Percentiles rank a stretch among this genome's conserved stretches.
phyloP scores from a whole-genome alignment of 2,329 filamentous ascomycete species.

The Macrophomina pseudophaseolina region DNA sequence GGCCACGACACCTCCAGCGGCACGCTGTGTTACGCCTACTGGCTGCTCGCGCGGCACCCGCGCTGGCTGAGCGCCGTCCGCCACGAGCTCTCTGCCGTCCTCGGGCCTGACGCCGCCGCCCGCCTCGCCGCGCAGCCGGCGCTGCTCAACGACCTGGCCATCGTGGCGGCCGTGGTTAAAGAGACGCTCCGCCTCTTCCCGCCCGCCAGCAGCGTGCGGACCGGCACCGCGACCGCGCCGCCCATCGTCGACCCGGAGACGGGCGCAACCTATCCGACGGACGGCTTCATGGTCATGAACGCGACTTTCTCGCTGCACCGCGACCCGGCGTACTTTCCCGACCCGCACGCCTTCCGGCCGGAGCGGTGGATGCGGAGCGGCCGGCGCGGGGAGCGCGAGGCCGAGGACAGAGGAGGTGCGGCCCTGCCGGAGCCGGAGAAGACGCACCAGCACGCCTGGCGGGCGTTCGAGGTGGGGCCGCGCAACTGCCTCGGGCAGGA shows the following conservation, averaged over 20 bases:
- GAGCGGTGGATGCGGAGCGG: constrained; percentile 12
- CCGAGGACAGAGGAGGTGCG: neutral
- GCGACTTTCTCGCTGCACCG: neutral
- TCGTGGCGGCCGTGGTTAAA: constrained; percentile 42
- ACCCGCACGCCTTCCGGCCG: constrained; percentile 3
- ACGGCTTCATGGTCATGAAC: neutral
- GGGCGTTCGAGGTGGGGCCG: constrained; percentile 48
- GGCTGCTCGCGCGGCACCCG: constrained; percentile 37
- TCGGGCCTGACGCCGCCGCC: constrained; percentile 33
- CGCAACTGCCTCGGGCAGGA: constrained; percentile 47
- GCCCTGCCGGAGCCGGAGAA: constrained; percentile 11
- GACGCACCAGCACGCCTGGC: constrained; percentile 32
- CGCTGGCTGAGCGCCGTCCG: constrained; percentile 32
- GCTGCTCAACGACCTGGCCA: constrained; percentile 38
- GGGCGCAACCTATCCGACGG: neutral
- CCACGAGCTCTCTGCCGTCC: constrained; percentile 38
- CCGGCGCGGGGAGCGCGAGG: neutral
- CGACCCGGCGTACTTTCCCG: constrained; percentile 4
- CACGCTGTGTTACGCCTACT: constrained; percentile 37
- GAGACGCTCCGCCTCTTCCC: constrained; percentile 42
- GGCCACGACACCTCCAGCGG: constrained; percentile 43
- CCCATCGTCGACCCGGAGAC: constrained; percentile 1
- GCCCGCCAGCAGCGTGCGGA: constrained; percentile 29
- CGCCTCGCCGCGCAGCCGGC: constrained; percentile 31
- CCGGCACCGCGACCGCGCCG: neutral